These are phyloP conservation scores for Hanseniaspora vineae DNA, from an alignment of 805 yeast species.

Conservation along the genomic window DNA sequence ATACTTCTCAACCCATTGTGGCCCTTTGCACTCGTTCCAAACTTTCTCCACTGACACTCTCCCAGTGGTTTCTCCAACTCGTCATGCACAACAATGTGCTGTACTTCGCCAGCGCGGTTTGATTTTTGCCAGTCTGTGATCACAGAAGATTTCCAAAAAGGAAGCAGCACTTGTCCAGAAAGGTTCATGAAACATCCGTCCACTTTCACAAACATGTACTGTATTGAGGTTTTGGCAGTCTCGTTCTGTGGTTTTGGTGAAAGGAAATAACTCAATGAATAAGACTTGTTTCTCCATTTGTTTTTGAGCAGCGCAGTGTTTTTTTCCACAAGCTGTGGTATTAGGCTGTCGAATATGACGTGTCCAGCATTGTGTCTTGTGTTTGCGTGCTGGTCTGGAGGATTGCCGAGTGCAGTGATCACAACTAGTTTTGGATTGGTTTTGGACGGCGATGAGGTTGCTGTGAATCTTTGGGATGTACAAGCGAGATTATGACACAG, in stretches of 20 bases:
- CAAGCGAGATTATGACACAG: neutral
- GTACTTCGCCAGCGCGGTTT: conserved; percentile 21
- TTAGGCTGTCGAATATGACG: neutral
- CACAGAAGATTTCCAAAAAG: conserved; percentile 32
- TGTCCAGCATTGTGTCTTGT: conserved; percentile 1
- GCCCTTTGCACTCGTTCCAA: conserved; percentile 56
- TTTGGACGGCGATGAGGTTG: neutral
- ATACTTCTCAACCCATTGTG: conserved; percentile 74
- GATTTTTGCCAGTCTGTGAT: conserved; percentile 9
- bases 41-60: conserved; percentile 44
- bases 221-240: conserved; percentile 3
- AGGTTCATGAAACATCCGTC: conserved; percentile 50
- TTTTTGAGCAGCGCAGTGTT: conserved; percentile 3
- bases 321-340: neutral
- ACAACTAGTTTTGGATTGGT: neutral
- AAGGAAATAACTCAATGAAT: conserved; percentile 1
- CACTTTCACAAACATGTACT: conserved; percentile 34
- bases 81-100: conserved; percentile 59
- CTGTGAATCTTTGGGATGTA: neutral
- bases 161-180: conserved; percentile 46
- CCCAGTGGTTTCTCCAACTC: conserved; percentile 63
- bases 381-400: neutral
- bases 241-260: too few relatives aligned
- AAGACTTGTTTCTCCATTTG: conserved; percentile 9
- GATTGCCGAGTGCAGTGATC: neutral